A percentile compares a stretch with the other conserved stretches of the same genome.
These are phyloP conservation scores for Leptographium flavum DNA, from an alignment of 2,329 filamentous ascomycete species.

Conservation along the genomic window DNA sequence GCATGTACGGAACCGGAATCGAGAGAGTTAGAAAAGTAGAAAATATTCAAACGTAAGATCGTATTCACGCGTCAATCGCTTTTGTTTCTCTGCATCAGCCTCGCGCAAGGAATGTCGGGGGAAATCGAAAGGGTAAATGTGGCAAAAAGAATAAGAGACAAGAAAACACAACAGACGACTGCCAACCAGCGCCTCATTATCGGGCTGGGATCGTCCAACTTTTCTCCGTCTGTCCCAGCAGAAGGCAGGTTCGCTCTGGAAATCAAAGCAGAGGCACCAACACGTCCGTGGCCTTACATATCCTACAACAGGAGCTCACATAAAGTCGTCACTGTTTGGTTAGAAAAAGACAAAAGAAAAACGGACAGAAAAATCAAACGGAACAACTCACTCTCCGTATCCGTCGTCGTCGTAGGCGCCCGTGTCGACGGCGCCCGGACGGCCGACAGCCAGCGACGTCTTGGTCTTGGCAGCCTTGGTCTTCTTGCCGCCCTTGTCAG, in stretches of 20 bases:
- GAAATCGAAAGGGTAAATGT: no score
- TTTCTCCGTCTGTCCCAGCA: background rate
- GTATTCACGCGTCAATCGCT: no score
- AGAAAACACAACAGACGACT: background rate
- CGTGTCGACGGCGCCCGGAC: conserved; percentile 53
- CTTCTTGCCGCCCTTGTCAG: conserved; percentile 93
- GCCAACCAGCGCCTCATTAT: background rate
- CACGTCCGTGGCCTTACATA: background rate
- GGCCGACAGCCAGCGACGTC: conserved; percentile 57
- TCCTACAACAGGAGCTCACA: conserved; percentile 35
- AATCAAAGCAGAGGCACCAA: background rate
- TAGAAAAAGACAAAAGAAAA: background rate
- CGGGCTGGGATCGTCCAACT: background rate
- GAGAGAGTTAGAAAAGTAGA: no score
- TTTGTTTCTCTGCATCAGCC: no score
- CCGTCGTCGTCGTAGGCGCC: conserved; percentile 51
- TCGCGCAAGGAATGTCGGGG: no score
- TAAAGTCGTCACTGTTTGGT: conserved; percentile 49
- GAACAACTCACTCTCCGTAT: conserved; percentile 63
- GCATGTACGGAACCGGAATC: no score
- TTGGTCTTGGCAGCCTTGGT: conserved; percentile 94
- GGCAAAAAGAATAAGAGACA: background rate
- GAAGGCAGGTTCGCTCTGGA: background rate
- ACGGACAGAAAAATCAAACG: background rate
- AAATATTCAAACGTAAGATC: no score